Evolutionary conservation across 2,329 filamentous ascomycete genomes (phyloP), one percentile per base, ranked within the genome.

Genomic region (Nigrospora osmanthi): DNA sequence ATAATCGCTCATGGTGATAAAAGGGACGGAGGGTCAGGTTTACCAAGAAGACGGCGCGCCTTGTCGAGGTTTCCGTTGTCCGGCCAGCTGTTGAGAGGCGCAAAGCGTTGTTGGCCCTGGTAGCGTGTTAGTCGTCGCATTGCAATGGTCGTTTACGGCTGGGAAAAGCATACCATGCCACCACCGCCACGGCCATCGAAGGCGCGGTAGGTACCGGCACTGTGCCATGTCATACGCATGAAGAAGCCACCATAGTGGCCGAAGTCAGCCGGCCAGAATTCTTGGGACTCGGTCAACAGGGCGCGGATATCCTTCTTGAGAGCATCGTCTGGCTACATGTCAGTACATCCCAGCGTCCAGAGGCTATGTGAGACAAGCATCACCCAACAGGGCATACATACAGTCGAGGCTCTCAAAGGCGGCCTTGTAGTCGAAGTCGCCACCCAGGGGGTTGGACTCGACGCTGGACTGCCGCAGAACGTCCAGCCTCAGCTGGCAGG

Each of bases 181-280:
- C 80, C 83, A 48, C 86, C 86, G 45, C 86, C 86, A 49, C 86
- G 84, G 34, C 85, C 85, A 54, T 89, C 85, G 43, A 72, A 73
- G 59, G 85, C 79, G 57, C 86, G 83, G 69, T 89, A 89, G 42
- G 85, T 90, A 49, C 86, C 86, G 23, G 86, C 79, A 53, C 81
- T 81, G 72, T 89, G 86, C 86, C 86, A 90, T 48, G 84, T 81
- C 82, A 89, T 82, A 47, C 86, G 83, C 59, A 90, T 75, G 64
- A 90, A 89, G 28, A 89, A 75, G 63, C 85, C 85, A 52, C 85
- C 85, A 55, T 89, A 90, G 72, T 89, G 83, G 45, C 85, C 85
- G 58, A 85, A 87, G 61, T 90, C 86, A 31, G 86, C 86, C 1
- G 86, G 86, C 86, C 86, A 90, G 79, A 78, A 89, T 35, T 86